Evolutionary conservation across 176 grass and related monocot genomes (phyloP), one percentile per base, ranked within the genome.

Genomic region (Tillandsia leiboldiana): DNA sequence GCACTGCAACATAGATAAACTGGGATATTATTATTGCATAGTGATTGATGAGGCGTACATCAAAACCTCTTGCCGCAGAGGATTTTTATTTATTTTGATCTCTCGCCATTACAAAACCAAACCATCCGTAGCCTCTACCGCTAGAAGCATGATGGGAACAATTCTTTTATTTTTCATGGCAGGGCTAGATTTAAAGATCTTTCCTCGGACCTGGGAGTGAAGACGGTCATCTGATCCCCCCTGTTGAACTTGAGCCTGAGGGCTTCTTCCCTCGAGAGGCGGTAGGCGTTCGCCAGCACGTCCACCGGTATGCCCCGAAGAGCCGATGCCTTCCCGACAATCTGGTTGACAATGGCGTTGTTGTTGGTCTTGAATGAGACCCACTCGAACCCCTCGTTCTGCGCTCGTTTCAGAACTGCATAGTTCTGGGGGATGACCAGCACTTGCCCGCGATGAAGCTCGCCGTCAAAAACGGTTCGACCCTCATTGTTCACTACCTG

Each of bases 311-410:
- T 69, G 9, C 48, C 66, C 66, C 66, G 1, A 20, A 69, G 9
- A 20, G 48, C 66, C 14, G 66, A 69, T n/a, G 48, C 47, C n/a
- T 69, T 69, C 14, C 66, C 66, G 0, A 23, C 48, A 10, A 69
- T 50, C 48, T 69, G 33, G 66, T n/a, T 69, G n/a, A 69, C 66
- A 48, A 69, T 69, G 47, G 66, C 66, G 66, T 69, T 69, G 66
- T 8, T 18, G n/a, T 69, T 69, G 47, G 66, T 69, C 48, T 51
- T 69, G 47, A 69, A 49, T 13, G 66, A 18, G 13, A 49, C 20
- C 66, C 33, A 50, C 66, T 51, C 48, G 47, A 69, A 50, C 33
- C 66, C 66, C 1, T 69, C 66, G 17, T n/a, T 49, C 48, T 51
- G 33, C 14, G 66, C 66, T n/a, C 17, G 33, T 48, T 69, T 69